These are phyloP conservation scores for Papiliotrema laurentii DNA, from an alignment of 1,284 basidiomycete genomes.

Conservation along the genomic window DNA sequence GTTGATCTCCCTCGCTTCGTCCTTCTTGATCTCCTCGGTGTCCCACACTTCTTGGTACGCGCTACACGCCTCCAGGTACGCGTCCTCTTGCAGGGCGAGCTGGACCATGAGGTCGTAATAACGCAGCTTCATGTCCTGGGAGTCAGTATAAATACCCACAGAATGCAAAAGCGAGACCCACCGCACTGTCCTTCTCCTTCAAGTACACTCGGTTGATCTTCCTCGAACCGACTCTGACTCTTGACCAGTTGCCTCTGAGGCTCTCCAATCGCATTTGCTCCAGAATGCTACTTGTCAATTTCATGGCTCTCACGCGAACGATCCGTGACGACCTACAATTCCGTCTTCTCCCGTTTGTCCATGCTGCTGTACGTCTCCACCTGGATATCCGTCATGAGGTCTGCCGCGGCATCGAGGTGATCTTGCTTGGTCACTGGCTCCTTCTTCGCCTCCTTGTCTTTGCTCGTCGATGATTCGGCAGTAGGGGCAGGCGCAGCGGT, in stretches of 20 bases:
- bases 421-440: constrained; percentile 50
- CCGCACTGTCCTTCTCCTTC: constrained; percentile 82
- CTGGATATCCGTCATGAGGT: constrained; percentile 88
- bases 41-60: constrained; percentile 96
- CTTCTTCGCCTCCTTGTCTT: constrained; percentile 42
- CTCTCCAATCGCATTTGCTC: constrained; percentile 96
- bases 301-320: not conserved
- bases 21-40: constrained; percentile 83
- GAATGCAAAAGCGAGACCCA: constrained; percentile 44
- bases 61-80: constrained; percentile 91
- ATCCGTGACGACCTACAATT: constrained; percentile 58
- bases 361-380: constrained; percentile 99
- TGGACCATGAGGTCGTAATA: constrained; percentile 97
- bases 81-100: constrained; percentile 75
- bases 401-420: constrained; percentile 74
- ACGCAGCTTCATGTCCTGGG: constrained; percentile 87
- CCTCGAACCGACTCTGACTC: constrained; percentile 82
- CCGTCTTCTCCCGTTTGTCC: constrained; percentile 96
- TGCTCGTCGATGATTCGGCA: constrained; percentile 25
- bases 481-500: constrained; percentile 9
- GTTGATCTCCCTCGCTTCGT: constrained; percentile 66
- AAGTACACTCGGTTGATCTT: constrained; percentile 95
- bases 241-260: constrained; percentile 72
- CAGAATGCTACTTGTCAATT: constrained; percentile 56
- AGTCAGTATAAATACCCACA: constrained; percentile 4